Evolutionary conservation across 176 grass and related monocot genomes (phyloP).

Genomic region (Oryza meridionalis): DNA sequence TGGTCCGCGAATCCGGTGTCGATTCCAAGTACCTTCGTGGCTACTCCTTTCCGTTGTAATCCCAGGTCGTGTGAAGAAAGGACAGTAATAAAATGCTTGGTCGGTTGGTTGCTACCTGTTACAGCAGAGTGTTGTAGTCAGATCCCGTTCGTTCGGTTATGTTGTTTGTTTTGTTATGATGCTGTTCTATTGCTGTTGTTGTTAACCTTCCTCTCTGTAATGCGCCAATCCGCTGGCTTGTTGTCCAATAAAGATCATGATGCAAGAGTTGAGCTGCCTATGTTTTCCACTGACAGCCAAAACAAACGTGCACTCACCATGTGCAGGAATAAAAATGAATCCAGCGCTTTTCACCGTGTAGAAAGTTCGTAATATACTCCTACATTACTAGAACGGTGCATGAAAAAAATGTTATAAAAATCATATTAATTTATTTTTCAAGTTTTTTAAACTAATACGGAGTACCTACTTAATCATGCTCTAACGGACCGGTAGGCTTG

Average conservation of each 20-base stretch:
- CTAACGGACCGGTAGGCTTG: too few relatives aligned
- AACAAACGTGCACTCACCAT: not conserved
- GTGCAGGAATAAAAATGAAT: not conserved
- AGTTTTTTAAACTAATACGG: too few relatives aligned
- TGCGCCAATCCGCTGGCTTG: not conserved
- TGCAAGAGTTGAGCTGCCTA: not conserved
- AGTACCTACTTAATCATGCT: too few relatives aligned
- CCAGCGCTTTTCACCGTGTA: not conserved
- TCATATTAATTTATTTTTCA: too few relatives aligned
- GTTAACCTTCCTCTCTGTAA: not conserved
- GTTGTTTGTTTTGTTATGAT: not conserved
- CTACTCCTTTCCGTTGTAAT: slow-evolving; percentile 62
- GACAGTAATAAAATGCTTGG: not conserved
- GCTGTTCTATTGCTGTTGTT: not conserved
- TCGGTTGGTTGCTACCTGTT: slow-evolving; percentile 9
- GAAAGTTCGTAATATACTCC: not conserved
- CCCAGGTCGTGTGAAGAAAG: not conserved
- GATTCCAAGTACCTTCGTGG: slow-evolving; percentile 81
- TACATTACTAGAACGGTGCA: too few relatives aligned
- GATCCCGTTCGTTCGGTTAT: not conserved
- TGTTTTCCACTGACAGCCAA: not conserved
- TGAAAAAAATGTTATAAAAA: too few relatives aligned
- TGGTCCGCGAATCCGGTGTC: slow-evolving; percentile 77
- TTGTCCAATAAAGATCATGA: not conserved
- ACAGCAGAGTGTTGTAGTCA: slow-evolving; percentile 7